These are phyloP conservation scores for Lactuca saligna DNA, from an alignment of 129 eudicot genomes.

Conservation along the genomic window DNA sequence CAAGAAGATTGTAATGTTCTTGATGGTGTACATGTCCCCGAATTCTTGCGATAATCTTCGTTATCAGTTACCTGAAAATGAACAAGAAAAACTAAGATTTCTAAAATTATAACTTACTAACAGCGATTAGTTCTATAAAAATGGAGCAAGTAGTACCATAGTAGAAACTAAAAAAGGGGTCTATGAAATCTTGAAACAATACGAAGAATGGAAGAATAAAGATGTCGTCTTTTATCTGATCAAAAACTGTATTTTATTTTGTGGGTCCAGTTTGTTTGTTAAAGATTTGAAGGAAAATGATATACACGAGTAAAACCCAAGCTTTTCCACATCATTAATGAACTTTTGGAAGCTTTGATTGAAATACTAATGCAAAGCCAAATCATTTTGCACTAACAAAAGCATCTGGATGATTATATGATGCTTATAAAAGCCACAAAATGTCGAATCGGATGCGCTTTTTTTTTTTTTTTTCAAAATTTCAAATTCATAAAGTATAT, in stretches of 20 bases:
- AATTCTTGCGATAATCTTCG: background rate
- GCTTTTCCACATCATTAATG: constrained; percentile 26
- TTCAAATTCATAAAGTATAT: constrained; percentile 21
- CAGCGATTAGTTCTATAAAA: background rate
- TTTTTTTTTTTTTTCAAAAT: constrained; percentile 30
- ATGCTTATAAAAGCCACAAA: constrained; percentile 33
- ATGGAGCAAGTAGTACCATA: constrained; percentile 4
- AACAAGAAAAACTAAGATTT: background rate
- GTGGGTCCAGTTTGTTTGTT: background rate
- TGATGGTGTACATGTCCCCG: constrained; percentile 51
- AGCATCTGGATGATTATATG: constrained; percentile 21
- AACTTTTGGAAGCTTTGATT: constrained; percentile 12
- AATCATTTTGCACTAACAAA: constrained; percentile 39
- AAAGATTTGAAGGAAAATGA: background rate
- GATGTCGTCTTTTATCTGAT: background rate
- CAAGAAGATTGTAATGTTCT: constrained; percentile 50
- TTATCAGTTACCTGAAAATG: constrained; percentile 22
- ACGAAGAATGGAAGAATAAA: constrained; percentile 11
- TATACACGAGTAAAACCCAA: constrained; percentile 6
- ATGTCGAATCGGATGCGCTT: constrained; percentile 7
- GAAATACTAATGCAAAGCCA: constrained; percentile 29
- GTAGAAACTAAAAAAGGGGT: constrained; percentile 4
- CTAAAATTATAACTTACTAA: background rate
- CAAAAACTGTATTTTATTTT: background rate
- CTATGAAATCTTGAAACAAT: background rate